Evolutionary conservation across 192 early-diverging fungal genomes (phyloP).

Genomic region (Coemansia sp.): DNA sequence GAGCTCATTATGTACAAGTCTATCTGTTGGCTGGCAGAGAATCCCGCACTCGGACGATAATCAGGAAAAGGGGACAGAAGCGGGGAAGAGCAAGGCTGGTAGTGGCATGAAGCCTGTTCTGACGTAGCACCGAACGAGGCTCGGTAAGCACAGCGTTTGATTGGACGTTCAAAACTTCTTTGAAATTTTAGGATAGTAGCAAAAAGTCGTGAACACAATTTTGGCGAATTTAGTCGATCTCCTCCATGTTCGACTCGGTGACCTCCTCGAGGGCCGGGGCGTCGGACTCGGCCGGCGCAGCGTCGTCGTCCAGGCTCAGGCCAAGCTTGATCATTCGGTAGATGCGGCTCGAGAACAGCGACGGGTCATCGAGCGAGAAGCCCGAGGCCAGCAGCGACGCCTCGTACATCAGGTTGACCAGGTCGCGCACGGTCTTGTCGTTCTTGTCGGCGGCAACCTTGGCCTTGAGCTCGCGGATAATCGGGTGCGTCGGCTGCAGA

Average conservation of each 20-base stretch:
- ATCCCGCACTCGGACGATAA: too few species aligned
- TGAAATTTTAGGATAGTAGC: not conserved
- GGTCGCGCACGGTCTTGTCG: constrained; percentile 98
- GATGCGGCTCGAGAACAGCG: constrained; percentile 89
- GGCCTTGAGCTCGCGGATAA: constrained; percentile 89
- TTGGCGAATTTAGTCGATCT: constrained; percentile 56
- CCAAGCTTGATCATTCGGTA: constrained; percentile 99
- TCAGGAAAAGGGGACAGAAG: not conserved
- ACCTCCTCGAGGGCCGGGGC: constrained; percentile 53
- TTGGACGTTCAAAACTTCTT: too few species aligned
- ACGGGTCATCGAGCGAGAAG: constrained; percentile 95
- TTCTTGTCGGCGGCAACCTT: constrained; percentile 94
- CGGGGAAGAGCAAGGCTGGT: not conserved
- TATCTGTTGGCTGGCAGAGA: not conserved
- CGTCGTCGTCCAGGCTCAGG: constrained; percentile 77
- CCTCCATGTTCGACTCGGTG: constrained; percentile 65
- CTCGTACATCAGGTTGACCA: constrained; percentile 93
- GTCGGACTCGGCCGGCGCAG: constrained; percentile 42
- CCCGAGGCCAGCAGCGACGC: constrained; percentile 94
- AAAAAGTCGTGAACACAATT: not conserved
- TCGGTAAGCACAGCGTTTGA: too few species aligned
- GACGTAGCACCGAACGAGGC: not conserved
- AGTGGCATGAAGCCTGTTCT: not conserved
- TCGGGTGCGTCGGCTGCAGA: constrained; percentile 93
- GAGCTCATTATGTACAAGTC: not conserved